These are phyloP conservation scores for Mycena chlorophos DNA, from an alignment of 768 basidiomycete species.

Conservation along the genomic window DNA sequence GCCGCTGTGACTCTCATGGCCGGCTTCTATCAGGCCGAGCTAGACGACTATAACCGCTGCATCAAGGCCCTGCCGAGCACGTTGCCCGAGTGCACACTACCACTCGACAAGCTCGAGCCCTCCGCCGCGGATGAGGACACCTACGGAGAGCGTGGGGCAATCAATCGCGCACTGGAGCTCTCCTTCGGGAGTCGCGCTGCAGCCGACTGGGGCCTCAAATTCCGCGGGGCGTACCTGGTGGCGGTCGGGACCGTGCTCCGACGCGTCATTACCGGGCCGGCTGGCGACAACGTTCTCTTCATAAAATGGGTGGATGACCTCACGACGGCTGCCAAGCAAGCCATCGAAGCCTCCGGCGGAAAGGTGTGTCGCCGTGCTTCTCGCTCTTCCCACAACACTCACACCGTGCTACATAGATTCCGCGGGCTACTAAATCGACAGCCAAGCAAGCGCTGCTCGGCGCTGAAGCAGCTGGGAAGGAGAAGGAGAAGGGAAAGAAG, in stretches of 20 bases:
- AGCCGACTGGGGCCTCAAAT: background rate
- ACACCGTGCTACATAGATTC: too few species aligned
- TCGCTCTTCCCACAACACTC: background rate
- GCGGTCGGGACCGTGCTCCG: background rate
- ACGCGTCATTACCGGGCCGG: background rate
- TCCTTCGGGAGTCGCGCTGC: background rate
- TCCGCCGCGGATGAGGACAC: background rate
- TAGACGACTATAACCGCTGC: background rate
- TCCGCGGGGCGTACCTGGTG: background rate
- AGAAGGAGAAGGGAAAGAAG: background rate
- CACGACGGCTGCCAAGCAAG: background rate
- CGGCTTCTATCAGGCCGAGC: background rate
- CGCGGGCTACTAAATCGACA: background rate
- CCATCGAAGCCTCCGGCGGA: background rate
- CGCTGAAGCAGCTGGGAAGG: background rate
- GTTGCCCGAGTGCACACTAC: background rate
- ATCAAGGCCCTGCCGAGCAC: background rate
- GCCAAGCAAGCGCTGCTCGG: background rate
- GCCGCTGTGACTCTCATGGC: too few species aligned
- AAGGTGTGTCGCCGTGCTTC: background rate
- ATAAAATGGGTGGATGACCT: background rate
- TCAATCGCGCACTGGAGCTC: background rate
- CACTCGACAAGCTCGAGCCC: background rate
- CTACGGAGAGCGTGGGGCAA: background rate
- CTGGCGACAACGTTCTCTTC: background rate